A percentile compares a stretch with the other conserved stretches of the same genome.
These are phyloP conservation scores for Chaetomium globosum DNA, from an alignment of 2,329 filamentous ascomycete genomes.

Conservation along the genomic window DNA sequence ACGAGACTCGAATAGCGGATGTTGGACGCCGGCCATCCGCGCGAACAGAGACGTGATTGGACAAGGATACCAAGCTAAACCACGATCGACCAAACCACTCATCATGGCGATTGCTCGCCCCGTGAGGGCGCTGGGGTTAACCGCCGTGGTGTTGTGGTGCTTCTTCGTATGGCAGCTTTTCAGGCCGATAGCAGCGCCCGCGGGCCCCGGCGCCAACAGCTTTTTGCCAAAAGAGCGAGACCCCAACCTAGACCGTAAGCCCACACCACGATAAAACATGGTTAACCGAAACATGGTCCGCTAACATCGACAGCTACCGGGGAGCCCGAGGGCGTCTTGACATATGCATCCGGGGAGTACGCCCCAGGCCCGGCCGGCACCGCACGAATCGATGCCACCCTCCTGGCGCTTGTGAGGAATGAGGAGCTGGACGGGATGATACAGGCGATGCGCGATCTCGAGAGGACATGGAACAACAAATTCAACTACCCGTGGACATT, in stretches of 20 bases:
- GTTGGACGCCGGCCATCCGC: constrained; percentile 14
- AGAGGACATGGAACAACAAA: constrained; percentile 95
- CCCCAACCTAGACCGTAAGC: constrained; percentile 83
- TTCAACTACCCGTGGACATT: constrained; percentile 99
- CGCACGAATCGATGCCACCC: constrained; percentile 87
- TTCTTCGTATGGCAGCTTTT: constrained; percentile 79
- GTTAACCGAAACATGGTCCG: background rate
- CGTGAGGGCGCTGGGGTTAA: constrained; percentile 74
- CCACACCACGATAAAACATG: constrained; percentile 9
- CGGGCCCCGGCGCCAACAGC: constrained; percentile 45
- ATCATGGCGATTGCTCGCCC: constrained; percentile 84
- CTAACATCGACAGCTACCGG: constrained; percentile 64
- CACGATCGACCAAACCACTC: constrained; percentile 23
- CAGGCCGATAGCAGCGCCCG: constrained; percentile 53
- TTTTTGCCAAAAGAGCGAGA: constrained; percentile 63
- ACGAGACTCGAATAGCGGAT: constrained; percentile 4
- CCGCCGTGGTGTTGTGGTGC: constrained; percentile 71
- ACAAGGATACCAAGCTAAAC: background rate
- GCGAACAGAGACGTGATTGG: constrained; percentile 1
- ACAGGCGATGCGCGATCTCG: constrained; percentile 85
- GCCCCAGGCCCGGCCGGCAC: constrained; percentile 72
- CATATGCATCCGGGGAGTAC: constrained; percentile 75
- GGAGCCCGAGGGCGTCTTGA: constrained; percentile 78
- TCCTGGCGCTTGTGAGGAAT: constrained; percentile 90
- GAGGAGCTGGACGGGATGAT: constrained; percentile 83